Conservation (phyloP, 2,329 filamentous ascomycete genomes). For the Diaporthe sp. region DNA sequence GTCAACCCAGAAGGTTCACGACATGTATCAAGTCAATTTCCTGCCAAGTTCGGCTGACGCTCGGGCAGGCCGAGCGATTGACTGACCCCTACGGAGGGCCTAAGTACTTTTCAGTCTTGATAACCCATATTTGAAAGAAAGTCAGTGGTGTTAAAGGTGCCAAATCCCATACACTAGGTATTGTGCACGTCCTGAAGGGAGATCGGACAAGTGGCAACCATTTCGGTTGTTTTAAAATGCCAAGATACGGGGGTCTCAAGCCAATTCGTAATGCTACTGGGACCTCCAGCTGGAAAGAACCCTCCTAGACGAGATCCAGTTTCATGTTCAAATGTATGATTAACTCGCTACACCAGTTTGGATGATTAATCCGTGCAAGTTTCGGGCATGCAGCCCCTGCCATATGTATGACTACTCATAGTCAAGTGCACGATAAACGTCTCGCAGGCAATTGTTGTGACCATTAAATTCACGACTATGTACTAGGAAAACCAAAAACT, state of each 20-base stretch:
- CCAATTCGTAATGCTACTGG: neutral
- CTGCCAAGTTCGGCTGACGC: neutral
- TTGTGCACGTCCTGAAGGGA: too few species aligned
- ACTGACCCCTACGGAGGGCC: rapidly evolving
- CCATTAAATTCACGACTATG: neutral
- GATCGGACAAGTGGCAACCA: neutral
- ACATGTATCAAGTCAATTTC: neutral
- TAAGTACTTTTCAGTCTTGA: too few species aligned
- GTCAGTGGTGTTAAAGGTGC: too few species aligned
- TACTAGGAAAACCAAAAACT: neutral
- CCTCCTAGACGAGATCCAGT: neutral
- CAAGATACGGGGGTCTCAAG: too few species aligned
- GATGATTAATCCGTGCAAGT: neutral
- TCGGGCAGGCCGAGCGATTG: neutral
- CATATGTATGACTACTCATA: too few species aligned
- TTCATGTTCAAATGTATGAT: neutral
- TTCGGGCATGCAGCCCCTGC: neutral
- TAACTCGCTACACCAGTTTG: neutral
- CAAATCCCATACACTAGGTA: too few species aligned
- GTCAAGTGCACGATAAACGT: too few species aligned
- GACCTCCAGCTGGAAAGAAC: neutral
- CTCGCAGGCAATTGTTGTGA: neutral
- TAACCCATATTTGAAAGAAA: neutral
- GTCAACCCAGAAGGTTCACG: slow-evolving; percentile 5
- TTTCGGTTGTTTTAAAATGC: too few species aligned